These are phyloP conservation scores for Escallonia rubra DNA, from an alignment of 129 eudicot species.

Conservation along the genomic window DNA sequence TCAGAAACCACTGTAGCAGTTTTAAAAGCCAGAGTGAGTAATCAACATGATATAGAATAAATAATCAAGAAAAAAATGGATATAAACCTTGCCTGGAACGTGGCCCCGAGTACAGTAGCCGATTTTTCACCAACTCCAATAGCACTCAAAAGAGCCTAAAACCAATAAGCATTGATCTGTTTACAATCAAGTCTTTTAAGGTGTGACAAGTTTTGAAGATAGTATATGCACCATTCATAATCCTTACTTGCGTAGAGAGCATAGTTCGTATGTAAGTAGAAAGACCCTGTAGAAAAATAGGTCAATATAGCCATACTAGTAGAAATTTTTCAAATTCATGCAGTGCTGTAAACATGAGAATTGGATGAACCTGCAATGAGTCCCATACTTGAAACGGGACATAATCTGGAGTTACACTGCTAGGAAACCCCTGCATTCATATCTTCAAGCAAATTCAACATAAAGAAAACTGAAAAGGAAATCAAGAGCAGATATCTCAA, in stretches of 20 bases:
- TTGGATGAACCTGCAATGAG: slow-evolving; percentile 57
- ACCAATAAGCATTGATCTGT: background rate
- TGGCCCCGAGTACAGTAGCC: slow-evolving; percentile 97
- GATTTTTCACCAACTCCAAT: slow-evolving; percentile 98
- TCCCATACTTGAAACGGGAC: slow-evolving; percentile 90
- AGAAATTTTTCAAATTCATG: slow-evolving; percentile 14
- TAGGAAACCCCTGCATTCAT: slow-evolving; percentile 72
- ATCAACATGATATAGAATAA: slow-evolving; percentile 11
- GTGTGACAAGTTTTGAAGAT: background rate
- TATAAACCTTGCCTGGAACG: slow-evolving; percentile 69
- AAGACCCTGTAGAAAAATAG: slow-evolving; percentile 54
- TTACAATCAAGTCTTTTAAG: background rate
- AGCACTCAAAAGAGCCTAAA: slow-evolving; percentile 96
- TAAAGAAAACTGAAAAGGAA: background rate
- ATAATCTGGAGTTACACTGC: slow-evolving; percentile 94
- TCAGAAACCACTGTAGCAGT: slow-evolving; percentile 79
- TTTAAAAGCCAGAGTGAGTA: background rate
- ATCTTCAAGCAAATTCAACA: background rate
- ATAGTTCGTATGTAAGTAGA: slow-evolving; percentile 84
- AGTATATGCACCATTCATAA: background rate
- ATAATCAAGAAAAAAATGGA: background rate
- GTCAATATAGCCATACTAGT: background rate
- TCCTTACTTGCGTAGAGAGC: slow-evolving; percentile 94
- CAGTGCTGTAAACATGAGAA: background rate
- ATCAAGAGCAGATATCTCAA: too few relatives aligned